Evolutionary conservation across 169 alveolate genomes (phyloP), one percentile per base, ranked within the genome.

Genomic region (Babesia bovis): DNA sequence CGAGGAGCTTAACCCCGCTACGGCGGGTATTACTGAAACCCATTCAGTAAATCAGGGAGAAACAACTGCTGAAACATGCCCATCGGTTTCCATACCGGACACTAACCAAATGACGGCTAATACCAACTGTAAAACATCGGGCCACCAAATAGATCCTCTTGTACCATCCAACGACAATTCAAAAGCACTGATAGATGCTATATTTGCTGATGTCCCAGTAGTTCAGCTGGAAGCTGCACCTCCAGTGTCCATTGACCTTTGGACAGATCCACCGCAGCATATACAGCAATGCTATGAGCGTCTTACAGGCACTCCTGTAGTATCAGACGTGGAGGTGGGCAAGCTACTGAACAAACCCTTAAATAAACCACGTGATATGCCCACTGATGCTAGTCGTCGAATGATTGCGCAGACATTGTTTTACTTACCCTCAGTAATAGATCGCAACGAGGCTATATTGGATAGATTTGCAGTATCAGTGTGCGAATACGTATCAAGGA

Each of bases 241-340:
- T 4, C 2, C 44, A 3, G 45, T 17, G 17, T 13, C 58, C 3
- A 2, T 2, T 0, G 6, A 21, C 5, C 13, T 23, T 1, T 78
- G 82, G 82, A 57, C 65, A 15, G 73, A 57, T 21, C 86, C 86
- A 32, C 86, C 86, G 21, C 55, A 67, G 52, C 82, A 78, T 45
- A 78, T 78, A 45, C 69, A 63, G 53, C 86, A 78, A 52, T 78
- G 86, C 47, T 78, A 17, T 42, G 86, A 78, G 41, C 76, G 86
- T 13, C 57, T 78, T 38, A 15, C 59, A 3, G 51, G 66, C n/a
- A 55, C 42, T 12, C 82, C 86, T 12, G 82, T 70, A 26, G 66
- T 55, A 15, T 82, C 76, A 32, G 86, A 78, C 38, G 67, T 78
- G 3, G 83, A 78, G 32, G 42, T 49, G 35, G 73, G 38, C 38